Base-by-base conservation (phyloP, 495 filamentous ascomycete genomes). In the Neurospora intermedia region DNA sequence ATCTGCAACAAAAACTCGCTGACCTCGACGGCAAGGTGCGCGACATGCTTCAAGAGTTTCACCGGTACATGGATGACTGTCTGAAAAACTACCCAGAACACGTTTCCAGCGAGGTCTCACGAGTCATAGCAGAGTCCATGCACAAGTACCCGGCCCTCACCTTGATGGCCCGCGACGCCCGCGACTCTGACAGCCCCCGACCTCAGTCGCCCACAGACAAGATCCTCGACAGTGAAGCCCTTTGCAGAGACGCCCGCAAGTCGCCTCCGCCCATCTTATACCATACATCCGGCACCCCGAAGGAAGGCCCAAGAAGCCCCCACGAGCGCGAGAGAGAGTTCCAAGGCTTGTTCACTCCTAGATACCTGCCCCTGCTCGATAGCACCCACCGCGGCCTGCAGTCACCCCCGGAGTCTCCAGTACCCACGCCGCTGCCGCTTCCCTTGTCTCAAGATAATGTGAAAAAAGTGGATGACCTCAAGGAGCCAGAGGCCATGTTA, bases 341-440 rank as follows among this genome's bases (percentile, higher is more conserved):
- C 73, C 85, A 87, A 43, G 88, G 88, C 43, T 74, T 89, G 23
- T 89, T 90, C 76, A 90, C 87, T 16, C 88, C 88, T 27, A 84
- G 79, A 70, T 90, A 87, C 75, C 82, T 90, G 43, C 87, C 88
- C 69, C 80, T 89, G 46, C 86, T 90, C 46, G 87, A 88, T 73
- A 81, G 81, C 70, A 78, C 76, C 41, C 78, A 82, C 54, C 83
- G 81, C 71, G 73, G 66, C 66, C 74, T 46, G 38, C 74, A 75
- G 69, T 78, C 79, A 48, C 75, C 80, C 6, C 76, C 77, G 18
- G 70, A 71, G 70, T 74, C 75, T 23, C 74, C 76, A 39, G 69
- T 71, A 43, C 79, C 76, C 59, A 27, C 69, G 39, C 39, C 71
- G 10, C 71, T 40, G 69, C 70, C 43, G 74, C 73, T 74, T 46